Base-by-base conservation (phyloP, 352 stramenopile genomes). In the Phytophthora capsici region DNA sequence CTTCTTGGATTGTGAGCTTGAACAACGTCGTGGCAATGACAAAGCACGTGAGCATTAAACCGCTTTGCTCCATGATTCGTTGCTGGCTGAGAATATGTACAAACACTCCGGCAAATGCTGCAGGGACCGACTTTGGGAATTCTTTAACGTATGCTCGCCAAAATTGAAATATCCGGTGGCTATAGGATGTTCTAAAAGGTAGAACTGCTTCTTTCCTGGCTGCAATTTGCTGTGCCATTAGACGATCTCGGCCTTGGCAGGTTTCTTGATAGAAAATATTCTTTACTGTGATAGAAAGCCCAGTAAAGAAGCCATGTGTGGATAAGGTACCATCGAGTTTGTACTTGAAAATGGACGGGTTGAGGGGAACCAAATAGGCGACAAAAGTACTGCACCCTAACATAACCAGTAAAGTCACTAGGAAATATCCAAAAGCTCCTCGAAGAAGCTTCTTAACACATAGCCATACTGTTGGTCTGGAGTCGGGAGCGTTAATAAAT, bases 1-100 rank as follows among this genome's bases (percentile, higher is more conserved):
- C 22, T 17, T 86, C 77, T 47, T 86, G 75, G 2, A 75, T 36
- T 5, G 44, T 14, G 6, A 71, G 47, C 25, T 84, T 86, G 49
- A 80, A 20, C 0, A 45, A 17, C 6, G 74, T 46, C 14, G 71
- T 79, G 4, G 57, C 25, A 1, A 30, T 48, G 4, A 50, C 34
- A 37, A 76, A 78, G 13, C 40, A 43, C 46, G 66, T 22, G n/a
- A 78, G 46, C 2, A 74, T 37, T 1, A 47, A 16, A 1, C 14
- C 53, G 0, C 54, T 53, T 36, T 23, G 63, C 8, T 59, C 30
- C 1, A 76, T 12, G 1, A 67, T 19, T 25, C 43, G 26, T 17
- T 56, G 44, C 10, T 25, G 36, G n/a, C 59, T 67, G 14, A 73
- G 46, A 4, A 70, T 5, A 32, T 80, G 63, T 45, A 82, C 65